Evolutionary conservation across 2,329 filamentous ascomycete genomes (phyloP).

Genomic region (Helotiales sp.): DNA sequence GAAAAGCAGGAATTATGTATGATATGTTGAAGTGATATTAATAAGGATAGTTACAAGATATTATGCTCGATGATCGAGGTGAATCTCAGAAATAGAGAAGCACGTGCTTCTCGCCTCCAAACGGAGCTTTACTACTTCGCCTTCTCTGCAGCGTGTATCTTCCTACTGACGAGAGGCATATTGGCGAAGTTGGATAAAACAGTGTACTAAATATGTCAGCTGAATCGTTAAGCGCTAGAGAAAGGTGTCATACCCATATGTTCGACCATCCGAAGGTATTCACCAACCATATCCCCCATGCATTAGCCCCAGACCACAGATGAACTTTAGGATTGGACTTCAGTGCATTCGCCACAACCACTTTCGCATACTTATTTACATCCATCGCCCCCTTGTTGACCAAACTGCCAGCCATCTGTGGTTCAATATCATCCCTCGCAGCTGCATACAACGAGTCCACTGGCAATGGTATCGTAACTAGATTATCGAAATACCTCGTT

Average conservation of each 20-base stretch:
- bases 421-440: slow-evolving; percentile 21
- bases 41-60: too few relatives aligned
- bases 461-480: slow-evolving; percentile 14
- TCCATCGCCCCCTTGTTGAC: slow-evolving; percentile 8
- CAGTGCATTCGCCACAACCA: slow-evolving; percentile 26
- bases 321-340: slow-evolving; percentile 22
- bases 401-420: slow-evolving; percentile 3
- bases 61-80: too few relatives aligned
- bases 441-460: slow-evolving; percentile 22
- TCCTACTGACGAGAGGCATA: slow-evolving; percentile 7
- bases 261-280: slow-evolving; percentile 22
- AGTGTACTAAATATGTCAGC: slow-evolving; percentile 5
- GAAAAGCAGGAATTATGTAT: too few relatives aligned
- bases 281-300: slow-evolving; percentile 18
- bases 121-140: not conserved
- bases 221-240: not conserved
- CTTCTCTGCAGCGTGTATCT: slow-evolving; percentile 11
- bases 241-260: slow-evolving; percentile 6
- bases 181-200: not conserved
- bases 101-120: not conserved
- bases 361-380: slow-evolving; percentile 20
- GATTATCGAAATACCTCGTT: slow-evolving; percentile 27
- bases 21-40: too few relatives aligned
- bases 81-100: too few relatives aligned
- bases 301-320: slow-evolving; percentile 22